Base-by-base conservation (phyloP, 1,139 yeast genomes). In the Eremothecium cymbalariae region DNA sequence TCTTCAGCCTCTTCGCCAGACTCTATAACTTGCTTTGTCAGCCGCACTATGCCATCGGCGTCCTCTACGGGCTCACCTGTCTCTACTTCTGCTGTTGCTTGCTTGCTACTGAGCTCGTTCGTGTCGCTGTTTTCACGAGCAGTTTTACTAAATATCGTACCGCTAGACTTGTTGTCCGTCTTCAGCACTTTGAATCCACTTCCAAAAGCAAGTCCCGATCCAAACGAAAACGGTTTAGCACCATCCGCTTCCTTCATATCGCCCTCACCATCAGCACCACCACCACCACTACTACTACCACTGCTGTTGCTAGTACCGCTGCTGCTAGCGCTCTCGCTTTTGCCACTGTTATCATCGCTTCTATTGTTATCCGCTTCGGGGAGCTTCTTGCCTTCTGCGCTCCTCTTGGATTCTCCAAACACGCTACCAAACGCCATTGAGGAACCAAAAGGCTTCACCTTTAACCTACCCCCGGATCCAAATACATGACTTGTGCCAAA, bases 1-100 rank as follows among this genome's bases (percentile, higher is more conserved):
- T 65, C 65, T 56, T 93, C 98, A 37, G 75, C 68, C 56, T 90
- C 98, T 58, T 93, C 98, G 2, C 98, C 98, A 0, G 97, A 85
- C 38, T 75, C 73, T 5, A 80, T 64, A 8, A 68, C 69, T 40
- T 75, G 75, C 40, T 74, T 60, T 37, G 55, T 55, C 13, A 63
- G 45, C 23, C 63, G 62, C 16, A 63, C 56, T 25, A 47, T 42
- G 40, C 39, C 37, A n/a, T 36, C 40, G 9, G 21, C 25, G 8
- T 28, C 14, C 13, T n/a, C n/a, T 14, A 22, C n/a, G 5, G 27
- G 25, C 13, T 30, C 34, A 2, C 28, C 6, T 9, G n/a, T n/a
- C 8, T 11, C 12, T 3, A 16, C 5, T 6, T 15, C 16, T 8
- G 18, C 17, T n/a, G 17, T 29, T 11, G 34, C 18, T 6, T 32